Base-by-base conservation (phyloP, 2,329 filamentous ascomycete species). In the Arthrobotrys entomopaga region DNA sequence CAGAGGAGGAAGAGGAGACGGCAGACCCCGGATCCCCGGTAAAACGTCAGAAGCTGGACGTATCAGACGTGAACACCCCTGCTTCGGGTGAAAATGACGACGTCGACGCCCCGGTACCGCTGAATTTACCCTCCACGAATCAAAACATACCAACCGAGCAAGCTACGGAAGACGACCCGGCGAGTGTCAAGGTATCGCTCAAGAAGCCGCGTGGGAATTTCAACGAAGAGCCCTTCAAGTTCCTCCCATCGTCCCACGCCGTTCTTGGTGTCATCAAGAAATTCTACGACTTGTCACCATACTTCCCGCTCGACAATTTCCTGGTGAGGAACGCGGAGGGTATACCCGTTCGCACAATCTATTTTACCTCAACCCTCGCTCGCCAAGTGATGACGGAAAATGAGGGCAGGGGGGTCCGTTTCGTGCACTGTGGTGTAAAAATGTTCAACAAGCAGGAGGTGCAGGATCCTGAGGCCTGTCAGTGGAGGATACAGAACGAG, bases 361-460 rank as follows among this genome's bases (percentile, higher is more conserved):
- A 99, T 86, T 99, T 98, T 84, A 96, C 93, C 10, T 93, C 90
- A 40, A 87, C 88, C 3, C 86, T 98, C 11, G 90, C 92, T 20
- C 90, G 93, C 34, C 90, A 94, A 77, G 95, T 99, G 63, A 86
- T 99, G 2, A 87, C 86, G 2, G 87, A 90, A 80, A 99, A 99
- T 81, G 93, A 97, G 82, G 91, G 92, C 49, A 89, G 91, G 26
- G 93, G 93, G 52, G 90, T 98, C 82, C 96, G 95, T 81, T 97
- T 99, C 80, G 91, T 99, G 57, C 95, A 99, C 82, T 94, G 91
- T 58, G 95, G 95, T 77, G 93, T 99, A 38, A 96, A 96, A 83
- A 98, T 98, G 92, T 99, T 96, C 81, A 95, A 98, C 85, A 97
- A 96, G 84, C 94, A 98, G 82, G 93, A 97, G 80, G 90, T 92